Base-by-base conservation (phyloP, 352 stramenopile species). In the Phytophthora sojae region DNA sequence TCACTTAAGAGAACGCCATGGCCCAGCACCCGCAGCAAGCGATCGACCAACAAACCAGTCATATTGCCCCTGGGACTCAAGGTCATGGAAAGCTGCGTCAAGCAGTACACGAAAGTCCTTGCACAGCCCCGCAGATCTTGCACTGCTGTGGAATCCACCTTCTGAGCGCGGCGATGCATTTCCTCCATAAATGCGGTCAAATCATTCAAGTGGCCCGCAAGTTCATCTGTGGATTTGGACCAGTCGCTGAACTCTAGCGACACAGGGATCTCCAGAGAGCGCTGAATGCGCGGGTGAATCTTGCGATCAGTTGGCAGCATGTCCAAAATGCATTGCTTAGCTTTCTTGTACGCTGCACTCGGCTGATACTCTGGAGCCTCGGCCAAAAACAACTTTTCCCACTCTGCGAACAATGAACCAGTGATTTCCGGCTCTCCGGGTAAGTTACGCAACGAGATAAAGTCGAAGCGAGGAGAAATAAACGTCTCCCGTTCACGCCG, bases 381-480 rank as follows among this genome's bases (percentile, higher is more conserved):
- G 30, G 35, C 23, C 49, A 64, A 14, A 61, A 63, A 56, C 26
- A 71, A 29, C 14, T 59, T 52, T 50, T 64, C 25, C 55, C 56
- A 60, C 35, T 44, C 30, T 21, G 57, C 17, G n/a, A 63, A 45
- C 2, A 35, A 47, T 37, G 64, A 61, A 4, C 35, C 25, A 5
- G 25, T 4, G 0, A 3, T 3, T n/a, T 57, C 47, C 4, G 14
- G 15, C 15, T 6, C n/a, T 6, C 17, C 25, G 2, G 23, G 45
- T 19, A 59, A 26, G 26, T 19, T n/a, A 0, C 15, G 25, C 45
- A 64, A 19, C 9, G 56, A 59, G 25, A 65, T 50, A 29, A 71
- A 71, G 7, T 71, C 64, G 9, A 71, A 71, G 35, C 35, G 64
- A 12, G 47, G 64, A 12, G n/a, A 29, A 19, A 71, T 26, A 11